Base-by-base conservation (phyloP, 257 asterid species). In the Asclepias syriaca region DNA sequence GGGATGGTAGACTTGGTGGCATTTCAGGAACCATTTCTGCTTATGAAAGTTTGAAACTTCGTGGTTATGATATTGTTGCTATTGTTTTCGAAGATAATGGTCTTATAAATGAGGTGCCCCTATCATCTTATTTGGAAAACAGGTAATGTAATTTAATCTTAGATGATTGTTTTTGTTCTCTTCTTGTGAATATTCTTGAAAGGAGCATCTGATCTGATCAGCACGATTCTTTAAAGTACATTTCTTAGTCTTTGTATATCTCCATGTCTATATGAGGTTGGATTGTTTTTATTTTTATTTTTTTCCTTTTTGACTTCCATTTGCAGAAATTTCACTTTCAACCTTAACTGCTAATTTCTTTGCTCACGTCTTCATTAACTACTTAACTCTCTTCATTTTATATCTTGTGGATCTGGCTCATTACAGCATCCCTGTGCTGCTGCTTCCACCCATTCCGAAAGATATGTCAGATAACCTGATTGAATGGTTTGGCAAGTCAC, bases 21-120 rank as follows among this genome's bases (percentile, higher is more conserved):
- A 92, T 95, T 76, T 92, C 99, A 7, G 99, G 92, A 82, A 95
- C 99, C 46, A 92, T 95, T 77, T 95, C 99, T 74, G 97, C 97
- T 48, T 92, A 90, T 82, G 99, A 95, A 84, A 88, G 90, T 71
- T 73, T 92, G 74, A 90, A 78, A 82, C 87, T 95, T 70, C 96
- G 99, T 53, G 99, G 99, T 63, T 95, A 90, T 63, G 98, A 95
- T 74, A 86, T 92, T 77, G 91, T 87, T 78, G 98, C 97, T 34
- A 85, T 95, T 71, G 83, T 95, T 69, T 77, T 95, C 76, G 97
- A 92, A 84, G 97, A 95, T 70, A 95, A 88, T 63, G 96, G 99
- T 61, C 94, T 92, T 65, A 71, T 77, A 58, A 95, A 92, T 79
- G 96, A 95, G 88, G 83, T 84, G 73, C 92, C 97, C 4, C 68